A percentile compares a stretch with the other conserved stretches of the same genome.
Evolutionary conservation across 2,329 filamentous ascomycete genomes (phyloP).

Genomic region (Camillea tinctor): DNA sequence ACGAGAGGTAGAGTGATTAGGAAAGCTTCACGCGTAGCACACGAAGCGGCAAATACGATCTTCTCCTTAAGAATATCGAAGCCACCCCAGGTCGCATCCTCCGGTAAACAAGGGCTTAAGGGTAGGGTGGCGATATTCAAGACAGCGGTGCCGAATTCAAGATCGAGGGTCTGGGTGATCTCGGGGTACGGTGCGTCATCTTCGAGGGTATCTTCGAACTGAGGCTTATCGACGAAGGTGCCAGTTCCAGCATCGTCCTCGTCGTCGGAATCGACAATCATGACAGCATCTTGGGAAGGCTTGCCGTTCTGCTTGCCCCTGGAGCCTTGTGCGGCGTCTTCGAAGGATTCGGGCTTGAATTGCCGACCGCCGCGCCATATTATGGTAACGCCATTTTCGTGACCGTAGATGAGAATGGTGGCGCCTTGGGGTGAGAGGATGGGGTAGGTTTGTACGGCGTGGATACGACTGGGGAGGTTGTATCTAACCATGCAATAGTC

Average conservation of each 20-base stretch:
- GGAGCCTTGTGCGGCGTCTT: constrained; percentile 27
- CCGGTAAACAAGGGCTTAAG: constrained; percentile 46
- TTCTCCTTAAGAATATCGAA: constrained; percentile 52
- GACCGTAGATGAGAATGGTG: constrained; percentile 61
- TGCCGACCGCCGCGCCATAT: constrained; percentile 62
- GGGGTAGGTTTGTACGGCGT: constrained; percentile 61
- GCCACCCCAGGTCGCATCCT: constrained; percentile 48
- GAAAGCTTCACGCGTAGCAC: constrained; percentile 55
- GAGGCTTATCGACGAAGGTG: constrained; percentile 51
- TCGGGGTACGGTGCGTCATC: constrained; percentile 51
- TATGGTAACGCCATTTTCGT: constrained; percentile 61
- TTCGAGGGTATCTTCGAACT: constrained; percentile 55
- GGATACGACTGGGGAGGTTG: constrained; percentile 55
- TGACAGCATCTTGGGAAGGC: constrained; percentile 49
- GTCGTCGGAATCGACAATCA: constrained; percentile 64
- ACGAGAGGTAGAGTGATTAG: constrained; percentile 60
- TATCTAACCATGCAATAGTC: constrained; percentile 45
- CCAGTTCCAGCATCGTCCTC: constrained; percentile 40
- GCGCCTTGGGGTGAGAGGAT: constrained; percentile 62
- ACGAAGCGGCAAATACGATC: constrained; percentile 62
- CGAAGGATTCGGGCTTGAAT: constrained; percentile 48
- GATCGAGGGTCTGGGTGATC: constrained; percentile 59
- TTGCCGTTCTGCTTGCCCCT: constrained; percentile 52
- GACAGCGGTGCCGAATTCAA: constrained; percentile 57
- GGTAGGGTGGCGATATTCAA: constrained; percentile 57